Conservation (phyloP, 768 basidiomycete genomes). For the Suillus subaureus region DNA sequence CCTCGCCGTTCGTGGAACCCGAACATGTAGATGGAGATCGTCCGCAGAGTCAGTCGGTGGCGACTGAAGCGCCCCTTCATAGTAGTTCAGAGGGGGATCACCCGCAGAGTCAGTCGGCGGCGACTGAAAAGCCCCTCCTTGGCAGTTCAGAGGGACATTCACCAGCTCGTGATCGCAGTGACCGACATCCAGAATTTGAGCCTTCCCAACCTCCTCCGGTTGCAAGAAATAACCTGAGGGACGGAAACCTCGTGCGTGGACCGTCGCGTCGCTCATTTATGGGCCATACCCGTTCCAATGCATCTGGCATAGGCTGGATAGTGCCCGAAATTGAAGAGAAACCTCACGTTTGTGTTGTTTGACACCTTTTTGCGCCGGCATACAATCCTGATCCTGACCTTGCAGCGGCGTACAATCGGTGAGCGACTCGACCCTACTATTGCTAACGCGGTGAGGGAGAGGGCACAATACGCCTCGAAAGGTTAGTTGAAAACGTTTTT, state of each 20-base stretch:
- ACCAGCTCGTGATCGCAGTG: conserved; percentile 2
- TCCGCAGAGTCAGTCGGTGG: conserved; percentile 6
- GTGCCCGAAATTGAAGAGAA: conserved; percentile 26
- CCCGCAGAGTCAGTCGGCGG: conserved; percentile 6
- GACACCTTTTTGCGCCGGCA: background rate
- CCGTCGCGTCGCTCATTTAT: conserved; percentile 13
- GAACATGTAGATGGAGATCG: conserved; percentile 12
- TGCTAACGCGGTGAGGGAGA: conserved; percentile 45
- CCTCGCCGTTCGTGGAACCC: background rate
- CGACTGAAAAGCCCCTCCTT: conserved; percentile 14
- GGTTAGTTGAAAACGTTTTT: conserved; percentile 32
- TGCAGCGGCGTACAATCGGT: conserved; percentile 41
- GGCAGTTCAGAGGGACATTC: background rate
- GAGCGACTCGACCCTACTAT: conserved; percentile 61
- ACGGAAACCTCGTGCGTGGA: conserved; percentile 15
- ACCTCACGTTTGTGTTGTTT: conserved; percentile 16
- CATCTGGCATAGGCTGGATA: conserved; percentile 27
- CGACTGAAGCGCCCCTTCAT: conserved; percentile 14
- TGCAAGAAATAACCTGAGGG: conserved; percentile 15
- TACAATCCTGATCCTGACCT: background rate
- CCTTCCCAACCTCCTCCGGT: conserved; percentile 2
- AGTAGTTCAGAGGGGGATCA: conserved; percentile 11
- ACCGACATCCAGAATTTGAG: conserved; percentile 16
- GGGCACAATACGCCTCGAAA: conserved; percentile 47
- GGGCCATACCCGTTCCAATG: background rate